Conservation (phyloP, 495 filamentous ascomycete species). For the Hypoxylon fragiforme region DNA sequence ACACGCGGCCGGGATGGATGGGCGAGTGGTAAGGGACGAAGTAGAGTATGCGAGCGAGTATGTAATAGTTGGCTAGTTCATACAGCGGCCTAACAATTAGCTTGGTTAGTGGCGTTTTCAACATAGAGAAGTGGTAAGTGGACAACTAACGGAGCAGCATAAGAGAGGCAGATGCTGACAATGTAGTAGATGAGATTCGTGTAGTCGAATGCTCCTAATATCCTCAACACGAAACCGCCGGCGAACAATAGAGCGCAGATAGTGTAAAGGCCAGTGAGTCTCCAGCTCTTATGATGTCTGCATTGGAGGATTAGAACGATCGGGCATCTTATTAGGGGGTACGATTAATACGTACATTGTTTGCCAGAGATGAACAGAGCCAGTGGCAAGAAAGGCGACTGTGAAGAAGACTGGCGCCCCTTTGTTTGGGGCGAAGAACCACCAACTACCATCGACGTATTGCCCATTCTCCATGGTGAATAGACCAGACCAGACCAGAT, state of each 20-base stretch:
- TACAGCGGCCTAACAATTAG: conserved; percentile 61
- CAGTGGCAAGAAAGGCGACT: conserved; percentile 64
- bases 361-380: conserved; percentile 62
- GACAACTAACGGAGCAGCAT: conserved; percentile 63
- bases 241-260: conserved; percentile 51
- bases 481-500: background rate
- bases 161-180: conserved; percentile 61
- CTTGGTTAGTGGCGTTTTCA: background rate
- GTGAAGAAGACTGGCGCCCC: conserved; percentile 70
- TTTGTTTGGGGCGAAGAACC: conserved; percentile 76
- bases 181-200: conserved; percentile 61
- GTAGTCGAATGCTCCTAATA: conserved; percentile 62
- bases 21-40: conserved; percentile 78
- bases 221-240: conserved; percentile 61
- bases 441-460: conserved; percentile 57
- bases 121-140: background rate
- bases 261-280: conserved; percentile 43
- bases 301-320: conserved; percentile 53
- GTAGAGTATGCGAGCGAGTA: conserved; percentile 74
- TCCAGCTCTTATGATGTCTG: conserved; percentile 56
- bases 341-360: conserved; percentile 65
- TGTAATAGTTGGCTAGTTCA: conserved; percentile 74
- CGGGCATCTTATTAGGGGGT: too few species aligned
- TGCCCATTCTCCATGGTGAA: conserved; percentile 43
- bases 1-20: conserved; percentile 75